Percentiles rank a stretch among this genome's conserved stretches.
These are phyloP conservation scores for Naganishia kalamii DNA, from an alignment of 768 basidiomycete genomes.

Conservation along the genomic window DNA sequence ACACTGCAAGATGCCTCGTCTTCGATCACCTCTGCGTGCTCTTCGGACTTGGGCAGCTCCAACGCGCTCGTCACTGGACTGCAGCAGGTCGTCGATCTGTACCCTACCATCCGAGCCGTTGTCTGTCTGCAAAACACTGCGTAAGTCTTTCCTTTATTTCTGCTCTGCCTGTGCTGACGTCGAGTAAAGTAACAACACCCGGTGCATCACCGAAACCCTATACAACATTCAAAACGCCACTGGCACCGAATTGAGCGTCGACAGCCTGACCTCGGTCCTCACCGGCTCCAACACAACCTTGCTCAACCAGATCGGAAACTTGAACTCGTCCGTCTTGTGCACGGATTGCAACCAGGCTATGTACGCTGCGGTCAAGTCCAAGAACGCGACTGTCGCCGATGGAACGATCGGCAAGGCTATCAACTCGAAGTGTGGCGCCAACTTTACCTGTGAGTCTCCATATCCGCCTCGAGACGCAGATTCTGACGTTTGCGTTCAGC, in stretches of 20 bases:
- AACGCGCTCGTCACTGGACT: slow-evolving; percentile 32
- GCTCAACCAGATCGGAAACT: slow-evolving; percentile 23
- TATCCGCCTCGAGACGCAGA: background rate
- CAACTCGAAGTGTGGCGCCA: slow-evolving; percentile 33
- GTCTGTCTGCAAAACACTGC: slow-evolving; percentile 40
- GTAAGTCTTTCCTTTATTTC: slow-evolving; percentile 26
- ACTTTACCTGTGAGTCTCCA: slow-evolving; percentile 35
- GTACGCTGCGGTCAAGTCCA: slow-evolving; percentile 34
- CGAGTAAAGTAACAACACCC: slow-evolving; percentile 35
- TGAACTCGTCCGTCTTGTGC: slow-evolving; percentile 37
- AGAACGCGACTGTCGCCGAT: slow-evolving; percentile 29
- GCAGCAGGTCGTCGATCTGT: slow-evolving; percentile 29
- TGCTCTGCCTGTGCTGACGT: background rate
- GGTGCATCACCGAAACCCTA: slow-evolving; percentile 41
- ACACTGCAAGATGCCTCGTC: slow-evolving; percentile 33
- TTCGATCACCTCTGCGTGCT: slow-evolving; percentile 31
- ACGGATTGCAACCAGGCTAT: slow-evolving; percentile 43
- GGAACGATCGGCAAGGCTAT: slow-evolving; percentile 32
- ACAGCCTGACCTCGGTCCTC: slow-evolving; percentile 33
- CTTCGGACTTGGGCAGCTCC: slow-evolving; percentile 32
- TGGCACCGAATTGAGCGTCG: slow-evolving; percentile 31
- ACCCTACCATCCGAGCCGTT: slow-evolving; percentile 36
- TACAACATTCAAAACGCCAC: slow-evolving; percentile 37
- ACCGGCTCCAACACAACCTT: slow-evolving; percentile 25
- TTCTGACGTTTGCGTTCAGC: background rate